Evolutionary conservation across 257 asterid genomes (phyloP).

Genomic region (Solanum arcanum): DNA sequence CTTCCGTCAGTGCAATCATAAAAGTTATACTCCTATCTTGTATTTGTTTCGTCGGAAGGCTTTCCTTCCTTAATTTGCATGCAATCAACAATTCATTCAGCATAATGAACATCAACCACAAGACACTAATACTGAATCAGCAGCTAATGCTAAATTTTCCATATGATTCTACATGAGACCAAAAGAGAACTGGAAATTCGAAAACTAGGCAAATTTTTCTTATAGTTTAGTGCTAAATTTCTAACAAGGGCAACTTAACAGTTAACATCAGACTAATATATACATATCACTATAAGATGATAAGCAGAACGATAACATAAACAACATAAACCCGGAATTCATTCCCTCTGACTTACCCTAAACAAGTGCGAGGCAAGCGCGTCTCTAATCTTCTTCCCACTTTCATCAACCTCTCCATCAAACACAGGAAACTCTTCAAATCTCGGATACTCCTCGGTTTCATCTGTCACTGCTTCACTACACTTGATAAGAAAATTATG

Average conservation of each 20-base stretch:
- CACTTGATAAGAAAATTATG: slow-evolving; percentile 91
- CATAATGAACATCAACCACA: not conserved
- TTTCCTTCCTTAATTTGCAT: not conserved
- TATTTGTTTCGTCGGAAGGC: not conserved
- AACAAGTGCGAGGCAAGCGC: slow-evolving; percentile 70
- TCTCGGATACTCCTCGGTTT: slow-evolving; percentile 17
- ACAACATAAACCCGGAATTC: not conserved
- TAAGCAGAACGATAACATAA: not conserved
- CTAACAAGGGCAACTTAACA: not conserved
- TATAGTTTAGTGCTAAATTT: not conserved
- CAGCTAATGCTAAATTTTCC: not conserved
- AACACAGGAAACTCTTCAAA: slow-evolving; percentile 27
- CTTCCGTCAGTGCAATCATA: not conserved
- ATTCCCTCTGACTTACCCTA: slow-evolving; percentile 45
- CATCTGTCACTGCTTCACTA: slow-evolving; percentile 54
- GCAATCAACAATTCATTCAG: not conserved
- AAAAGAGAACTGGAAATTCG: not conserved
- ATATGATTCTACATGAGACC: not conserved
- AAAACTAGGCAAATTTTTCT: not conserved
- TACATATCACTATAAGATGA: not conserved
- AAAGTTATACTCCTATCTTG: not conserved
- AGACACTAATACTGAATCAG: not conserved
- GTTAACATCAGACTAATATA: not conserved
- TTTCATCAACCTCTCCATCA: slow-evolving; percentile 48
- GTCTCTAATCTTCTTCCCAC: slow-evolving; percentile 53